These are phyloP conservation scores for Afroboletus lepidellus DNA, from an alignment of 1,284 basidiomycete species.

Conservation along the genomic window DNA sequence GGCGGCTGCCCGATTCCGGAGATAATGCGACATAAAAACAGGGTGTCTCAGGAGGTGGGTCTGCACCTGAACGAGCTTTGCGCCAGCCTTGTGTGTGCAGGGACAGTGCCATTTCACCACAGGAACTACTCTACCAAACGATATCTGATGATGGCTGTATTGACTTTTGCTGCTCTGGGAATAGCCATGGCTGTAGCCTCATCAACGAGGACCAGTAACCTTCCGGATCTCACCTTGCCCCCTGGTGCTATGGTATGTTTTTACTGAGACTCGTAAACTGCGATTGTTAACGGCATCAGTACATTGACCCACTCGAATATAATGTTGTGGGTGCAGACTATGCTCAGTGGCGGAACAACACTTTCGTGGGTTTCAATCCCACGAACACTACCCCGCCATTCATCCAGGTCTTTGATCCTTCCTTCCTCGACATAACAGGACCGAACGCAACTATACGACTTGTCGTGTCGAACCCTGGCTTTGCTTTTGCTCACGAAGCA, in stretches of 20 bases:
- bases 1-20: too few species aligned
- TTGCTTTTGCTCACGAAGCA: constrained; percentile 74
- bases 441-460: too few species aligned
- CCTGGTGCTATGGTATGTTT: too few species aligned
- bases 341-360: constrained; percentile 33
- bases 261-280: neutral
- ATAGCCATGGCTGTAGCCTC: neutral
- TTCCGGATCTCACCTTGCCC: neutral
- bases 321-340: constrained; percentile 44
- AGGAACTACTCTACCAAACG: too few species aligned
- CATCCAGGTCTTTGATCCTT: constrained; percentile 67
- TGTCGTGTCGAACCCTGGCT: constrained; percentile 54
- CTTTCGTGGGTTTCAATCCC: constrained; percentile 45
- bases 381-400: too few species aligned
- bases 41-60: too few species aligned
- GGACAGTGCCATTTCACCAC: too few species aligned
- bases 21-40: too few species aligned
- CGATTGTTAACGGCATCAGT: constrained; percentile 45
- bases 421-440: constrained; percentile 63
- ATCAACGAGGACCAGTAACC: neutral
- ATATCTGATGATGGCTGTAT: constrained; percentile 3
- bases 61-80: too few species aligned
- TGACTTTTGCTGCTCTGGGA: neutral
- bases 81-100: too few species aligned
- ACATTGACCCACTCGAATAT: constrained; percentile 42